A percentile compares a stretch with the other conserved stretches of the same genome.
Evolutionary conservation across 2,329 filamentous ascomycete genomes (phyloP).

Genomic region (Didymella glomerata): DNA sequence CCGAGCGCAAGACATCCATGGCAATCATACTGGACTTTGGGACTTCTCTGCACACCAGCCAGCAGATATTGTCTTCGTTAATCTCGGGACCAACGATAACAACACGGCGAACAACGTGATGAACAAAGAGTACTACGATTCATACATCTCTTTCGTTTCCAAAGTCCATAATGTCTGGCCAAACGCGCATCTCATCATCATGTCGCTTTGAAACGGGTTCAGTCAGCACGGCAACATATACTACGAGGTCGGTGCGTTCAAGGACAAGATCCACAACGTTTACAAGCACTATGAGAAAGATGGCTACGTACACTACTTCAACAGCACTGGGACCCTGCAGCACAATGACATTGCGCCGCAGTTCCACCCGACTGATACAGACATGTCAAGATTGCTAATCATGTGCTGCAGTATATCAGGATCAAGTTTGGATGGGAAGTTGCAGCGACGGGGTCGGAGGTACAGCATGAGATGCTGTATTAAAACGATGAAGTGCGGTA

Average conservation of each 20-base stretch:
- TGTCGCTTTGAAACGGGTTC: conserved; percentile 34
- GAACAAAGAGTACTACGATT: background rate
- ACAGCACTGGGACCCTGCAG: conserved; percentile 67
- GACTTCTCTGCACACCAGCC: background rate
- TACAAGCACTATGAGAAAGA: conserved; percentile 49
- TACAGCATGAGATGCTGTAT: conserved; percentile 49
- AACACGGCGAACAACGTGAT: background rate
- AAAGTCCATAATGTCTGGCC: too few species aligned
- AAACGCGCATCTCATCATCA: too few species aligned
- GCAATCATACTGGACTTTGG: background rate
- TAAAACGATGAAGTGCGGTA: conserved; percentile 21
- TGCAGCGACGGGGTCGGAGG: conserved; percentile 57
- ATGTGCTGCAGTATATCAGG: conserved; percentile 66
- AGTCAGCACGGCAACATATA: conserved; percentile 46
- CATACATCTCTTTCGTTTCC: background rate
- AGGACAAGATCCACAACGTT: conserved; percentile 58
- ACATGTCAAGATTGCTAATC: conserved; percentile 66
- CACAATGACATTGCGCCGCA: conserved; percentile 68
- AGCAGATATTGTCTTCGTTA: background rate
- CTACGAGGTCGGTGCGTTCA: conserved; percentile 57
- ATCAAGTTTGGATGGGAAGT: conserved; percentile 59
- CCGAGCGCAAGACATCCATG: background rate
- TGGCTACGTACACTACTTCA: conserved; percentile 68
- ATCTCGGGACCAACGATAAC: background rate
- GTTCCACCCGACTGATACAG: conserved; percentile 68